Percentiles rank a stretch among this genome's conserved stretches.
Evolutionary conservation across 2,329 filamentous ascomycete genomes (phyloP).

Genomic region (Aulographum hederae): DNA sequence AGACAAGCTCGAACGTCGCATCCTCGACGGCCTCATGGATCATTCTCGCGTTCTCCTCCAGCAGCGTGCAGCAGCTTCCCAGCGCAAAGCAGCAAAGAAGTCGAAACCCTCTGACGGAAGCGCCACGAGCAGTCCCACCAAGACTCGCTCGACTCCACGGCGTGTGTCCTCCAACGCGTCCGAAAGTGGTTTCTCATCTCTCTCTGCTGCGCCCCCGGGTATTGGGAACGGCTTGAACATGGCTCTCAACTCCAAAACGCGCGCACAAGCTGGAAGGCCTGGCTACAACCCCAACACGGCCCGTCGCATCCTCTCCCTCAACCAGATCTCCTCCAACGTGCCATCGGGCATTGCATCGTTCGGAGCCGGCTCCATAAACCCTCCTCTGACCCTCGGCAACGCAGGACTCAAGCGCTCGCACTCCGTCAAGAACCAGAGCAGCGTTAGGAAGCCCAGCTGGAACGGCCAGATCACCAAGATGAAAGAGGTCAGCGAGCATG

Average conservation of each 20-base stretch:
- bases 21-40: slow-evolving; percentile 89
- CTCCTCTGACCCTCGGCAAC: slow-evolving; percentile 19
- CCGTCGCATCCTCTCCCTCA: slow-evolving; percentile 75
- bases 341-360: slow-evolving; percentile 15
- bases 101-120: slow-evolving; percentile 10
- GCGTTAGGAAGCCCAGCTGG: slow-evolving; percentile 6
- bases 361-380: slow-evolving; percentile 7
- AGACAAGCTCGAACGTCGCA: slow-evolving; percentile 75
- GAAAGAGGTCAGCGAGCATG: background rate
- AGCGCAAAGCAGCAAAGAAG: slow-evolving; percentile 19
- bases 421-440: slow-evolving; percentile 15
- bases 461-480: background rate
- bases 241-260: slow-evolving; percentile 34
- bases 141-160: no score
- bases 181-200: slow-evolving; percentile 10
- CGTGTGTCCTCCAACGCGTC: no score
- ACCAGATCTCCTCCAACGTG: slow-evolving; percentile 68
- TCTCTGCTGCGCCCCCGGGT: background rate
- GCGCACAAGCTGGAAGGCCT: slow-evolving; percentile 12
- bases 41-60: slow-evolving; percentile 85
- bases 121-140: slow-evolving; percentile 3
- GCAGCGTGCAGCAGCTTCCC: no score
- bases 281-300: slow-evolving; percentile 11
- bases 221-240: slow-evolving; percentile 17
- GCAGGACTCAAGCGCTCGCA: slow-evolving; percentile 36